Percentiles rank a stretch among this genome's conserved stretches.
phyloP scores from a whole-genome alignment of 495 filamentous ascomycete species.

The Thermochaetoides thermophila region DNA sequence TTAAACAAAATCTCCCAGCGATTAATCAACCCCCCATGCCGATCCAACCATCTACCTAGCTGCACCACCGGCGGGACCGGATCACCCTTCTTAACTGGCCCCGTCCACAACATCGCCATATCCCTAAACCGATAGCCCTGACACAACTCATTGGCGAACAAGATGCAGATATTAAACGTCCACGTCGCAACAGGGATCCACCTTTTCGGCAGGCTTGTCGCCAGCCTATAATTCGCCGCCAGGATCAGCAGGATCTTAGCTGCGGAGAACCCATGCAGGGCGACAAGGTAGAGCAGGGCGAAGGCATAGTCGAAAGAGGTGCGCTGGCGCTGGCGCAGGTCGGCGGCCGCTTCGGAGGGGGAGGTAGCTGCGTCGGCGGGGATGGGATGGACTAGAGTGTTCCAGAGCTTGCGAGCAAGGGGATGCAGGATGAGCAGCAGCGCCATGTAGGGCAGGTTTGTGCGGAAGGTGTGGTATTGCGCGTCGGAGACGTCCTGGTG shows the following conservation, averaged over 20 bases:
- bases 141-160: conserved; percentile 84
- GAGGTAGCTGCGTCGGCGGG: conserved; percentile 7
- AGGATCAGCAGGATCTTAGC: conserved; percentile 71
- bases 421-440: conserved; percentile 62
- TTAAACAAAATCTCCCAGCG: conserved; percentile 97
- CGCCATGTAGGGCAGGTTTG: conserved; percentile 70
- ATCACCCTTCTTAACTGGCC: conserved; percentile 17
- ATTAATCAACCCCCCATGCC: conserved; percentile 62
- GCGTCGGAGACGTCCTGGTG: conserved; percentile 83
- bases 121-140: conserved; percentile 57
- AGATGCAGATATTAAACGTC: conserved; percentile 73
- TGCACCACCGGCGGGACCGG: conserved; percentile 27
- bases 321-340: conserved; percentile 59
- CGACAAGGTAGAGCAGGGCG: conserved; percentile 59
- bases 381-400: conserved; percentile 28
- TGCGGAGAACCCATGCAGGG: conserved; percentile 72
- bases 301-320: conserved; percentile 74
- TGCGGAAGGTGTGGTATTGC: conserved; percentile 77
- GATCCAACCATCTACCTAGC: conserved; percentile 56
- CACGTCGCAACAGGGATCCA: conserved; percentile 69
- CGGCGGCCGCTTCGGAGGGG: conserved; percentile 32
- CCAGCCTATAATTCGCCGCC: conserved; percentile 66
- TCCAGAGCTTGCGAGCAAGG: conserved; percentile 56
- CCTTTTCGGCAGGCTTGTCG: conserved; percentile 47
- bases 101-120: conserved; percentile 40